These are phyloP conservation scores for Xylaria acuta DNA, from an alignment of 495 filamentous ascomycete species.

Conservation along the genomic window DNA sequence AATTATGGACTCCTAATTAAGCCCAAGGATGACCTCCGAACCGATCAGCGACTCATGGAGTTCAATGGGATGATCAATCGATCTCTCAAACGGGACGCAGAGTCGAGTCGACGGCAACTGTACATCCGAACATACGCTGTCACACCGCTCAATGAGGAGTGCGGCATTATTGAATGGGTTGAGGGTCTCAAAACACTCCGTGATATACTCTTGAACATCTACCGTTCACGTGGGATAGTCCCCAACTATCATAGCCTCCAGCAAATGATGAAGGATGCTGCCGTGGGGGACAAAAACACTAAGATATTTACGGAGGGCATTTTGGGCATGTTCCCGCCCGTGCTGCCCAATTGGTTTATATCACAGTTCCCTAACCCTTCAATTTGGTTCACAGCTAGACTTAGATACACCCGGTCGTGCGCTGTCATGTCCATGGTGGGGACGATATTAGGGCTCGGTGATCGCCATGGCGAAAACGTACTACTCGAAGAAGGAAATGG, in stretches of 20 bases:
- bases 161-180: slow-evolving; percentile 98
- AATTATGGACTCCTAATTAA: slow-evolving; percentile 92
- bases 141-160: slow-evolving; percentile 96
- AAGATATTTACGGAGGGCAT: slow-evolving; percentile 74
- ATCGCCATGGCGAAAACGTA: slow-evolving; percentile 98
- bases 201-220: slow-evolving; percentile 82
- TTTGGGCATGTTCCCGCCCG: slow-evolving; percentile 71
- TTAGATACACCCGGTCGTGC: slow-evolving; percentile 89
- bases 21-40: slow-evolving; percentile 95
- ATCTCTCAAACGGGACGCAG: slow-evolving; percentile 86
- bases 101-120: slow-evolving; percentile 78
- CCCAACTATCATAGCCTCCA: slow-evolving; percentile 57
- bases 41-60: slow-evolving; percentile 97
- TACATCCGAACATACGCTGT: slow-evolving; percentile 98
- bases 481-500: slow-evolving; percentile 93
- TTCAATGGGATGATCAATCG: slow-evolving; percentile 98
- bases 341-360: slow-evolving; percentile 93
- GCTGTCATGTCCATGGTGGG: slow-evolving; percentile 99
- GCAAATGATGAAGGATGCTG: slow-evolving; percentile 55
- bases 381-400: slow-evolving; percentile 88
- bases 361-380: slow-evolving; percentile 92
- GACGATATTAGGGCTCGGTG: slow-evolving; percentile 90
- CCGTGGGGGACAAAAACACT: slow-evolving; percentile 52
- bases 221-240: slow-evolving; percentile 70
- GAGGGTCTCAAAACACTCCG: slow-evolving; percentile 92